These are phyloP conservation scores for Boletellus emodensis DNA, from an alignment of 768 basidiomycete genomes.

Conservation along the genomic window DNA sequence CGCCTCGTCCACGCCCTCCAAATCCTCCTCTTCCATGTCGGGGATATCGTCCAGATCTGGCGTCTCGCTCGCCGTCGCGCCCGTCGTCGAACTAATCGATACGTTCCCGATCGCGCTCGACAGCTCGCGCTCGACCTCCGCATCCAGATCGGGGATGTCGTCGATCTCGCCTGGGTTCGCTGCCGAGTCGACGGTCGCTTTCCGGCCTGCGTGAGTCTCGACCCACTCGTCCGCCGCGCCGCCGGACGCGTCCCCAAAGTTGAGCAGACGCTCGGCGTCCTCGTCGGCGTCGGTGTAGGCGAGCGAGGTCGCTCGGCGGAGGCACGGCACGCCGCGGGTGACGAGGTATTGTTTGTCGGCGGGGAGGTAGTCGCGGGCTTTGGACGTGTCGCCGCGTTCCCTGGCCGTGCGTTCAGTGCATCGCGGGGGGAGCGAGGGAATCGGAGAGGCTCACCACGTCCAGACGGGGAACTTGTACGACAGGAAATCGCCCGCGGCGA, in stretches of 20 bases:
- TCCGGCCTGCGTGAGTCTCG: constrained; percentile 89
- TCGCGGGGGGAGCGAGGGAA: neutral
- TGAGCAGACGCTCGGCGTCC: constrained; percentile 89
- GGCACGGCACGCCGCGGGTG: constrained; percentile 93
- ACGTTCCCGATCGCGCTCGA: constrained; percentile 43
- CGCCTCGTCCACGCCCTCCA: constrained; percentile 87
- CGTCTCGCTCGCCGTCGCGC: constrained; percentile 48
- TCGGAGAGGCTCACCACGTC: constrained; percentile 69
- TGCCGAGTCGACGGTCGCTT: constrained; percentile 46
- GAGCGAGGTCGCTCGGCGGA: constrained; percentile 86
- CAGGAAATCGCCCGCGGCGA: constrained; percentile 95
- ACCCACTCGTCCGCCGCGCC: constrained; percentile 90
- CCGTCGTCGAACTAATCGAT: constrained; percentile 38
- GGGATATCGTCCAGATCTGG: constrained; percentile 97
- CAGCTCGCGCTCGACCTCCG: constrained; percentile 54
- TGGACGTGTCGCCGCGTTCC: constrained; percentile 89
- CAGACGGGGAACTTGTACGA: constrained; percentile 98
- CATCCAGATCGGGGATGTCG: constrained; percentile 87
- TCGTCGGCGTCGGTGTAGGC: constrained; percentile 96
- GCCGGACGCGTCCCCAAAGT: constrained; percentile 64
- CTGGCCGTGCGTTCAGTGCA: constrained; percentile 38
- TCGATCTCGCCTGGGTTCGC: constrained; percentile 65
- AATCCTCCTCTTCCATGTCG: constrained; percentile 96
- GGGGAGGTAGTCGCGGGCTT: constrained; percentile 90
- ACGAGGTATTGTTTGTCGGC: constrained; percentile 95